Base-by-base conservation (phyloP, 495 filamentous ascomycete genomes). In the Glutinoglossum americanum region DNA sequence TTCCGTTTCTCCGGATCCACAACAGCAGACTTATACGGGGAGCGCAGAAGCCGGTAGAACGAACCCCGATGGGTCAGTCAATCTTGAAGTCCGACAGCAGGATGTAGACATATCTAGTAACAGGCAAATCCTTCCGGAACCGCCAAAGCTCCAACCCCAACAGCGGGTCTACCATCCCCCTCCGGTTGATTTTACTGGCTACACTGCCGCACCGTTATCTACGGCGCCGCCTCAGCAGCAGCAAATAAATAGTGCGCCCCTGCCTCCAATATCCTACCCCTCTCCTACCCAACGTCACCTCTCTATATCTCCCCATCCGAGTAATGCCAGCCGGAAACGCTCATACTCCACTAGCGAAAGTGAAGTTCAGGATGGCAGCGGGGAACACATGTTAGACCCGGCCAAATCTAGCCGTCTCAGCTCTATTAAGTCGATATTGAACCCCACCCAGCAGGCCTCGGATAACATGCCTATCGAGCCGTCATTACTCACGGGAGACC, bases 401-500 rank as follows among this genome's bases (percentile, higher is more conserved):
- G 69, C 71, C 25, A 64, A 67, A 45, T 63, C 73, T 1, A 81
- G 81, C 54, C 78, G 86, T 3, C 69, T 88, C 1, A 83, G 80
- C 53, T 88, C 84, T 1, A 92, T 92, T 53, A 87, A 80, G 33
- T 87, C 85, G 2, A 84, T 93, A 48, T 70, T 93, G 28, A 90
- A 90, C 59, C 80, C 79, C n/a, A 56, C 65, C 8, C 64, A 66
- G 25, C 58, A 69, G 30, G 44, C 68, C 1, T 69, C 67, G 26
- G 68, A 70, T 23, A 72, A 76, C n/a, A 67, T 74, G 10, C 73
- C 70, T 0, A 63, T 77, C 28, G 77, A 80, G 57, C 71, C 71
- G 1, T 70, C 69, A 21, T 67, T 76, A 11, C 67, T 71, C 17
- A 61, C 66, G 21, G 55, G 74, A 35, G 61, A 63, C 32, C 66